These are phyloP conservation scores for Prunus campanulata DNA, from an alignment of 306 rosid genomes.

Conservation along the genomic window DNA sequence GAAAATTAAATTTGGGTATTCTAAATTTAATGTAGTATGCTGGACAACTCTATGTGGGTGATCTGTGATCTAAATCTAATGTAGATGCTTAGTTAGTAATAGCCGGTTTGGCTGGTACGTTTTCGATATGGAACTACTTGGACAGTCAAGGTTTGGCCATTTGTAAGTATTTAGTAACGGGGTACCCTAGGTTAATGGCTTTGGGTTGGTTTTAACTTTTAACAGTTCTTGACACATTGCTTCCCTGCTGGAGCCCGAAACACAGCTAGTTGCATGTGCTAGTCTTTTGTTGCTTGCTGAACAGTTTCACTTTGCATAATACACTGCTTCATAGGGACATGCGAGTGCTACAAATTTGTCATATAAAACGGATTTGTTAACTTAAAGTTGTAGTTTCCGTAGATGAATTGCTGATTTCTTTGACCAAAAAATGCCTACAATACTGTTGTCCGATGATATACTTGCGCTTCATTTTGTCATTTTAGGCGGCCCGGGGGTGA, in stretches of 20 bases:
- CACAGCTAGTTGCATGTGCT: neutral
- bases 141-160: neutral
- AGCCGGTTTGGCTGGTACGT: neutral
- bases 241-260: neutral
- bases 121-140: neutral
- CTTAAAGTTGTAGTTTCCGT: neutral
- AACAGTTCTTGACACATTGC: neutral
- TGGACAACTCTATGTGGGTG: neutral
- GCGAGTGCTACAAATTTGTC: neutral
- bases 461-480: conserved; percentile 2
- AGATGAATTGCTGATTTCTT: neutral
- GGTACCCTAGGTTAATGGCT: neutral
- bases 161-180: neutral
- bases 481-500: conserved; percentile 96
- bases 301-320: neutral
- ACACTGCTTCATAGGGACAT: neutral
- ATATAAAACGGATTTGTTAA: neutral
- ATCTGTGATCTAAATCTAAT: neutral
- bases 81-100: neutral
- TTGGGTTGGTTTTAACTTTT: neutral
- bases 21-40: neutral
- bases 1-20: neutral
- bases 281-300: neutral
- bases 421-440: neutral
- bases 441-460: neutral